Evolutionary conservation across 495 filamentous ascomycete species (phyloP).

Genomic region (Annulohypoxylon moriforme): DNA sequence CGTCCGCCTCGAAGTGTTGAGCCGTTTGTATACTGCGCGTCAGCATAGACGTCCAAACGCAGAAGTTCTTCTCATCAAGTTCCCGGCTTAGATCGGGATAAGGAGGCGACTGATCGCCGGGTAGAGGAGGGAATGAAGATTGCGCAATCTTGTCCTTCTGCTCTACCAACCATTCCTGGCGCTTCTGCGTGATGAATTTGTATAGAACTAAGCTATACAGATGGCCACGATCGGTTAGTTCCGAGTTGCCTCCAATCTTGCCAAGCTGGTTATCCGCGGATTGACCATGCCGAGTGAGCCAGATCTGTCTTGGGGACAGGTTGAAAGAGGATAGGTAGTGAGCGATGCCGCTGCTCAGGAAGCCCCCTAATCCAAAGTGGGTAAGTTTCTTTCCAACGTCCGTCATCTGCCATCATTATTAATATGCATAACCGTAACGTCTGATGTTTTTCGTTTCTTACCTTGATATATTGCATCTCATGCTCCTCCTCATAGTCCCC

Average conservation of each 20-base stretch:
- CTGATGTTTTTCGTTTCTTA: slow-evolving; percentile 39
- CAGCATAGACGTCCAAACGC: slow-evolving; percentile 98
- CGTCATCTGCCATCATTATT: slow-evolving; percentile 74
- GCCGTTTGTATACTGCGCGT: slow-evolving; percentile 86
- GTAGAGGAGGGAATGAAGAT: slow-evolving; percentile 80
- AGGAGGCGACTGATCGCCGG: slow-evolving; percentile 92
- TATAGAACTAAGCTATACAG: slow-evolving; percentile 78
- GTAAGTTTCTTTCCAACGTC: slow-evolving; percentile 96
- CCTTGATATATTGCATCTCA: slow-evolving; percentile 89
- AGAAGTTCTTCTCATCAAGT: slow-evolving; percentile 85
- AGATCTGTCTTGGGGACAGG: slow-evolving; percentile 92
- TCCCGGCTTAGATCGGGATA: slow-evolving; percentile 82
- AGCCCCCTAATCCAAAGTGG: slow-evolving; percentile 88
- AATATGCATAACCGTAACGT: not conserved
- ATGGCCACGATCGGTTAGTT: slow-evolving; percentile 78
- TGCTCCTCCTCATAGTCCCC: slow-evolving; percentile 91
- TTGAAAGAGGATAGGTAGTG: slow-evolving; percentile 98
- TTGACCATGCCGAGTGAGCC: slow-evolving; percentile 95
- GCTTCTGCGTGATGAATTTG: slow-evolving; percentile 79
- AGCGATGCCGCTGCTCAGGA: slow-evolving; percentile 88
- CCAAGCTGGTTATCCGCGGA: slow-evolving; percentile 81
- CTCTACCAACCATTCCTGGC: slow-evolving; percentile 78
- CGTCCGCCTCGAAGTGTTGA: slow-evolving; percentile 85
- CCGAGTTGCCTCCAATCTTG: slow-evolving; percentile 86
- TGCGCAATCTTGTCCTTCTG: slow-evolving; percentile 77